Evolutionary conservation across 2,329 filamentous ascomycete genomes (phyloP).

Genomic region (Pseudovirgaria hyperparasitica): DNA sequence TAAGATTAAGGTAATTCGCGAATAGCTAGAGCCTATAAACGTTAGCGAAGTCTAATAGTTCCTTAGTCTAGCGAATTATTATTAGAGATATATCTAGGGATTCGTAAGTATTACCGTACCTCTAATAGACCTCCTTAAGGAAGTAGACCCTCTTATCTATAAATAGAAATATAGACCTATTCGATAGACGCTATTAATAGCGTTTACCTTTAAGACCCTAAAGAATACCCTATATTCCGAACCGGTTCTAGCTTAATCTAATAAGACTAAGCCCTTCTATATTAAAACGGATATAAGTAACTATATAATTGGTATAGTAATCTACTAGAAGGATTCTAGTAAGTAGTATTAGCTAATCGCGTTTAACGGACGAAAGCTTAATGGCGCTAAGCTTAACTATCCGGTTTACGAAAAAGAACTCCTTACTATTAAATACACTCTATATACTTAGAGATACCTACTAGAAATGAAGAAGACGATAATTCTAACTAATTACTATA

Average conservation of each 20-base stretch:
- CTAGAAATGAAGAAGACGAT: too few relatives aligned
- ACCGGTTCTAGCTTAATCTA: slow-evolving; percentile 10
- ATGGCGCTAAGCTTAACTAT: slow-evolving; percentile 17
- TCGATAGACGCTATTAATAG: slow-evolving; percentile 3
- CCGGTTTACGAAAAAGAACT: slow-evolving; percentile 25
- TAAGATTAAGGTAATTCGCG: too few relatives aligned
- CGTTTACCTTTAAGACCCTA: slow-evolving; percentile 4
- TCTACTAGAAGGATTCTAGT: slow-evolving; percentile 6
- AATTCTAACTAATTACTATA: too few relatives aligned
- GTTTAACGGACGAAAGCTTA: slow-evolving; percentile 13
- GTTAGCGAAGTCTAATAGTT: too few relatives aligned
- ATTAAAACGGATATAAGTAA: slow-evolving; percentile 14
- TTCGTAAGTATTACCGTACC: too few relatives aligned
- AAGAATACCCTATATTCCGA: slow-evolving; percentile 9
- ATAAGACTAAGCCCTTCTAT: slow-evolving; percentile 5
- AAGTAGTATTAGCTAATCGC: slow-evolving; percentile 7
- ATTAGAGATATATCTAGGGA: too few relatives aligned
- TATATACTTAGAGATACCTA: slow-evolving; percentile 17
- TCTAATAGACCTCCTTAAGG: too few relatives aligned
- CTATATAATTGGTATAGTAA: slow-evolving; percentile 3
- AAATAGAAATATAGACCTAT: too few relatives aligned
- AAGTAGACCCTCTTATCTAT: too few relatives aligned
- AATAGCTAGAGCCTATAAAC: too few relatives aligned
- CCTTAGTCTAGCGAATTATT: too few relatives aligned
- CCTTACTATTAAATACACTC: slow-evolving; percentile 16